phyloP scores from a whole-genome alignment of 2,329 filamentous ascomycete genomes.

The Penicillium sp. region DNA sequence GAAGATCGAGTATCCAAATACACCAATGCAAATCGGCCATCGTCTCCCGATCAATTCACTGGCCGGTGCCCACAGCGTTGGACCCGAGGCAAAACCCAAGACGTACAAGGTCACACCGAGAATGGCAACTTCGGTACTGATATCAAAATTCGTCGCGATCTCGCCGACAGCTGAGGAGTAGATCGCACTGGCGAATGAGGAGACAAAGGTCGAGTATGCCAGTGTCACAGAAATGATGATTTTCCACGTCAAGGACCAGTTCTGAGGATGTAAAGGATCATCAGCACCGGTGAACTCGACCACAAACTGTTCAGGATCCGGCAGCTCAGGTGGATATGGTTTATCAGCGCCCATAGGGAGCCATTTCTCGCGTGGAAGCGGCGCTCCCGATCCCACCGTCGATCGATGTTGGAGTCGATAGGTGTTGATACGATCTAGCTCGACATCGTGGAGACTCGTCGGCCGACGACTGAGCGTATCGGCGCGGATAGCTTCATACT shows the following conservation, averaged over 20 bases:
- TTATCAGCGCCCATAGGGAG: slow-evolving; percentile 25
- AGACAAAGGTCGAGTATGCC: slow-evolving; percentile 46
- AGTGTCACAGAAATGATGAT: slow-evolving; percentile 22
- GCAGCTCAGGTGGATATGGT: slow-evolving; percentile 38
- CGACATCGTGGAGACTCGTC: slow-evolving; percentile 19
- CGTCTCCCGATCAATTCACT: slow-evolving; percentile 57
- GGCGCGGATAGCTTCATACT: neutral
- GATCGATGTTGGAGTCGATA: slow-evolving; percentile 24
- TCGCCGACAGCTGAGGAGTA: slow-evolving; percentile 59
- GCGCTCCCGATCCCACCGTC: slow-evolving; percentile 22
- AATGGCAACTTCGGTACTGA: slow-evolving; percentile 41
- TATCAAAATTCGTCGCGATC: slow-evolving; percentile 48
- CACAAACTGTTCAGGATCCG: slow-evolving; percentile 49
- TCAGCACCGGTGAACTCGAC: slow-evolving; percentile 50
- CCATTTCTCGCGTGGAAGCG: slow-evolving; percentile 23
- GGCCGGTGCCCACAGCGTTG: slow-evolving; percentile 58
- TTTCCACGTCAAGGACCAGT: slow-evolving; percentile 46
- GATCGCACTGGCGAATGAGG: slow-evolving; percentile 54
- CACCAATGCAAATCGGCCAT: slow-evolving; percentile 44
- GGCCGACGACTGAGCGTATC: slow-evolving; percentile 16
- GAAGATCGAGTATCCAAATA: slow-evolving; percentile 43
- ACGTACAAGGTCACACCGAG: slow-evolving; percentile 48
- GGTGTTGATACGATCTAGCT: slow-evolving; percentile 27
- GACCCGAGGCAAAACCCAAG: slow-evolving; percentile 54
- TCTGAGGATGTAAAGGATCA: slow-evolving; percentile 50